Conservation (phyloP, 2,329 filamentous ascomycete species). For the Penicillium olsonii region DNA sequence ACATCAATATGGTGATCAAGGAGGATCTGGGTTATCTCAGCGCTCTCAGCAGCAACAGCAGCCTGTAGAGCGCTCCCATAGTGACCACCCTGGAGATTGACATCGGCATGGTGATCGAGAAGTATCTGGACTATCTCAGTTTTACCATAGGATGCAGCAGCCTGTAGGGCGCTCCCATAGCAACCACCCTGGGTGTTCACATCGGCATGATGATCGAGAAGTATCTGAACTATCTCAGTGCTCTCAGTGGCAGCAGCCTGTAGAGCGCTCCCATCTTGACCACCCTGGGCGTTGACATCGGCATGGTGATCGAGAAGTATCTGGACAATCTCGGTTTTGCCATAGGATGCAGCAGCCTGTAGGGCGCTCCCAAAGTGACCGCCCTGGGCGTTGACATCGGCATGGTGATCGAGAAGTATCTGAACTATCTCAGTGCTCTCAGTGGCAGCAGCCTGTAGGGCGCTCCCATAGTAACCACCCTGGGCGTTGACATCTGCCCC, state of each 20-base stretch:
- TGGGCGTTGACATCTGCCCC: neutral
- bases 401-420: neutral
- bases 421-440: neutral
- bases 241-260: neutral
- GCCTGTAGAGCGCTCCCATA: slow-evolving; percentile 1
- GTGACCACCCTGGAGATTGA: too few species aligned
- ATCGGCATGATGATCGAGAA: neutral
- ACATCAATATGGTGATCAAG: too few species aligned
- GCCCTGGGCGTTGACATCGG: neutral
- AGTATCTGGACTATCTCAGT: too few species aligned
- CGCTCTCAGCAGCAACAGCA: neutral
- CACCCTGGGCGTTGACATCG: slow-evolving; percentile 3
- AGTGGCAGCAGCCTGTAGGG: neutral
- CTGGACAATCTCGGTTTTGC: neutral
- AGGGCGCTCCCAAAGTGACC: slow-evolving; percentile 1
- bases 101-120: too few species aligned
- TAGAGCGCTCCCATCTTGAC: slow-evolving; percentile 1
- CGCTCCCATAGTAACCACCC: too few species aligned
- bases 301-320: slow-evolving; percentile 3
- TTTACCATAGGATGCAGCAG: too few species aligned
- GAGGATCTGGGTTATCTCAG: neutral
- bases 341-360: neutral
- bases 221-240: neutral
- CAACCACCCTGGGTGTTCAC: neutral
- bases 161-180: slow-evolving; percentile 3